phyloP scores from a whole-genome alignment of 2,329 filamentous ascomycete species.

The Paraphaeosphaeria minitans region DNA sequence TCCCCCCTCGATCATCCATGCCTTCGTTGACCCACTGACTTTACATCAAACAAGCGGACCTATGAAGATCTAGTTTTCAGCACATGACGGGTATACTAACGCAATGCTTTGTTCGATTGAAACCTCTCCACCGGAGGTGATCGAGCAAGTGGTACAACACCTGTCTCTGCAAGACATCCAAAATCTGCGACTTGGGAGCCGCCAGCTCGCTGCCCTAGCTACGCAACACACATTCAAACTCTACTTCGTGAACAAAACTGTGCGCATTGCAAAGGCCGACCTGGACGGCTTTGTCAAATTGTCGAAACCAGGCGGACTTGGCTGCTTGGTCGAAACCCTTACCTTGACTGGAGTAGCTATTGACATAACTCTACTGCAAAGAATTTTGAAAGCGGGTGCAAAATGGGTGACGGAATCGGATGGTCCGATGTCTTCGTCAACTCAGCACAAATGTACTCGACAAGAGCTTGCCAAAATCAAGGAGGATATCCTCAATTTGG shows the following conservation, averaged over 20 bases:
- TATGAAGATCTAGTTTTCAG: background rate
- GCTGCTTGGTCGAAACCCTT: background rate
- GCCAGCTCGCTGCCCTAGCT: background rate
- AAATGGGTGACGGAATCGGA: background rate
- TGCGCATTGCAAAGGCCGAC: background rate
- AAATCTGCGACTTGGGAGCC: background rate
- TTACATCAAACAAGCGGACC: background rate
- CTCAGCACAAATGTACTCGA: background rate
- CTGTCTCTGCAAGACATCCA: background rate
- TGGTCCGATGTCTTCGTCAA: background rate
- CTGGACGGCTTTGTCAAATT: background rate
- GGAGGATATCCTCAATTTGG: background rate
- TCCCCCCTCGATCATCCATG: background rate
- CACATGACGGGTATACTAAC: background rate
- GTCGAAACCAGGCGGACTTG: background rate
- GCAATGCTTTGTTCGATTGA: background rate
- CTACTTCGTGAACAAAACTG: background rate
- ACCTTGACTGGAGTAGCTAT: background rate
- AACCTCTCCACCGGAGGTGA: background rate
- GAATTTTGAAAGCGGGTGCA: background rate
- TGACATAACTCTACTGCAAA: background rate
- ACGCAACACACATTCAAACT: background rate
- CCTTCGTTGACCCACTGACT: background rate
- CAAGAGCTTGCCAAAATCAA: background rate
- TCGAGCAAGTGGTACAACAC: background rate